Percentiles rank a stretch among this genome's conserved stretches.
phyloP scores from a whole-genome alignment of 495 filamentous ascomycete species.

The Lindgomyces ingoldianus region DNA sequence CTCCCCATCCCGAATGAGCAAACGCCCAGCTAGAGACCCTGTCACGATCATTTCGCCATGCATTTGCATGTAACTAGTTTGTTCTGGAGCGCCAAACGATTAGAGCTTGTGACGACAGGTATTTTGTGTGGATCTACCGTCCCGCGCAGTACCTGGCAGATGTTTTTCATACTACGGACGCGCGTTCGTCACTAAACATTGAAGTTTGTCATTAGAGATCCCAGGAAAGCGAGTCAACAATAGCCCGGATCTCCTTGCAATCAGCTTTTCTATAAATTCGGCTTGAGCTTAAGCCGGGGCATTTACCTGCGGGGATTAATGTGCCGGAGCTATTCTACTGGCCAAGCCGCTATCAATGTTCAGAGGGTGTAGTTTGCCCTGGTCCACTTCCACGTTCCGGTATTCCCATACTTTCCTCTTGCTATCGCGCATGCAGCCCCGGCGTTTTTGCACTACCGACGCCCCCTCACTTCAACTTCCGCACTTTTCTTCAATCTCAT shows the following conservation, averaged over 20 bases:
- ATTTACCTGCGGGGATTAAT: neutral
- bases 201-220: too few relatives aligned
- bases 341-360: conserved; percentile 8
- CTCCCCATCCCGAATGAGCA: conserved; percentile 1
- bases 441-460: conserved; percentile 10
- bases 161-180: too few relatives aligned
- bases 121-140: neutral
- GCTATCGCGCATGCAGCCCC: conserved; percentile 10
- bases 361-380: neutral
- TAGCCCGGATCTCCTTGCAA: too few relatives aligned
- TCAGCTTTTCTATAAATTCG: too few relatives aligned
- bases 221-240: too few relatives aligned
- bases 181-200: too few relatives aligned
- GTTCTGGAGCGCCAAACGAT: neutral
- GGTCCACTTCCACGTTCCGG: conserved; percentile 4
- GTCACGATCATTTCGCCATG: conserved; percentile 28
- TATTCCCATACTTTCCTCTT: conserved; percentile 7
- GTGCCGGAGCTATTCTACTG: neutral
- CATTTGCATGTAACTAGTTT: conserved; percentile 6
- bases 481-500: neutral
- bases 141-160: neutral
- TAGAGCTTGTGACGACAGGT: neutral
- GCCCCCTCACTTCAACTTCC: neutral
- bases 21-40: conserved; percentile 3
- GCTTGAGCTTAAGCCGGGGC: neutral